Conservation (phyloP, 768 basidiomycete species). For the Hemileccinum impolitum region DNA sequence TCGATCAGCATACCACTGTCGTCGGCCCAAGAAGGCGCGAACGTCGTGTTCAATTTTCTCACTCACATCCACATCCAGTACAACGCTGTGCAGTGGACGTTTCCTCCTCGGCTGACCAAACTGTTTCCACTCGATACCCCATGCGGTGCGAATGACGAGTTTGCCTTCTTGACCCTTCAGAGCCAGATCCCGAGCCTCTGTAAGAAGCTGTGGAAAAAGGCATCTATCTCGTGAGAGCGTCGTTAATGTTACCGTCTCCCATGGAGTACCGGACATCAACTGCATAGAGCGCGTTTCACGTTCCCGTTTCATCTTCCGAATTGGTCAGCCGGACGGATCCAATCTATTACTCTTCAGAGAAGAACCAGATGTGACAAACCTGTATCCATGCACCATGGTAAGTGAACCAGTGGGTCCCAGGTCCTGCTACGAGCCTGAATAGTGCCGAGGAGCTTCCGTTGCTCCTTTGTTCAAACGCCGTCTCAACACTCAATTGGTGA, state of each 20-base stretch:
- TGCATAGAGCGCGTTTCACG: conserved; percentile 92
- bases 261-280: conserved; percentile 86
- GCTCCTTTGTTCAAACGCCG: conserved; percentile 79
- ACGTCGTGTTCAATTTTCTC: conserved; percentile 82
- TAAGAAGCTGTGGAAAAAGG: conserved; percentile 75
- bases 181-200: conserved; percentile 88
- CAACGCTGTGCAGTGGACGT: conserved; percentile 84
- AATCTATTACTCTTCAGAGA: not conserved
- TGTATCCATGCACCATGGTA: conserved; percentile 96
- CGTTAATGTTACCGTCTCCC: conserved; percentile 96
- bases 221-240: conserved; percentile 83
- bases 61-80: conserved; percentile 78
- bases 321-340: not conserved
- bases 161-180: conserved; percentile 87
- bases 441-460: conserved; percentile 88
- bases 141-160: conserved; percentile 93
- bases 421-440: conserved; percentile 94
- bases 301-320: conserved; percentile 82
- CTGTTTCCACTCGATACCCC: conserved; percentile 95
- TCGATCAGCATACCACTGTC: conserved; percentile 95
- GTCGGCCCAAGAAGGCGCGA: conserved; percentile 73
- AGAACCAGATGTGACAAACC: conserved; percentile 39
- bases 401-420: conserved; percentile 89
- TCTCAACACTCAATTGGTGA: conserved; percentile 95
- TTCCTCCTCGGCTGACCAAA: conserved; percentile 91